Evolutionary conservation across 495 filamentous ascomycete species (phyloP).

Genomic region (Melanomma pulvis-pyrius): DNA sequence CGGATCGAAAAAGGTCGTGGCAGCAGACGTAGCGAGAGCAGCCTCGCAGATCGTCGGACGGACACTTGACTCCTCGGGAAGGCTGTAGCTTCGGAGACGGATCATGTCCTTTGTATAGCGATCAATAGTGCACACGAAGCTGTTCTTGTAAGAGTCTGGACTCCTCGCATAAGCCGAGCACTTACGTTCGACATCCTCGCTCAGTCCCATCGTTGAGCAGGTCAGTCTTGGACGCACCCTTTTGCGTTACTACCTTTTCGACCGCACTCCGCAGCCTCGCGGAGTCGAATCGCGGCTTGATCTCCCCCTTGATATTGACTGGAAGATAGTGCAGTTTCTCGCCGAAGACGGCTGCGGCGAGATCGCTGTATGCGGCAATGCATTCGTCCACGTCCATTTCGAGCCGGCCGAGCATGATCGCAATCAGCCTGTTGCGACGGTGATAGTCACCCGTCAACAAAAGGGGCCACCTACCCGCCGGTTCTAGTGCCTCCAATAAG

Average conservation of each 20-base stretch:
- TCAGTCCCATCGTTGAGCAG: conserved; percentile 26
- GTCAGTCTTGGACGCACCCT: conserved; percentile 11
- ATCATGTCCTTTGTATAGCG: conserved; percentile 43
- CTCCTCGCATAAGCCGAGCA: conserved; percentile 2
- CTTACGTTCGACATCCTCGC: conserved; percentile 39
- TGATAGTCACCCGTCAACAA: background rate
- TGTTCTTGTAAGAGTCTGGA: conserved; percentile 31
- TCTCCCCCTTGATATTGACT: conserved; percentile 35
- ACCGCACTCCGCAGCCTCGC: conserved; percentile 40
- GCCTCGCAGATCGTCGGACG: conserved; percentile 33
- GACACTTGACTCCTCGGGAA: conserved; percentile 11
- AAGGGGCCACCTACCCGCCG: background rate
- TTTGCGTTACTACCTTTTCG: conserved; percentile 35
- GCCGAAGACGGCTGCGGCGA: conserved; percentile 30
- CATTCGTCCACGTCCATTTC: conserved; percentile 20
- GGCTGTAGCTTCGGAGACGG: conserved; percentile 48
- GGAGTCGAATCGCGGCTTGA: conserved; percentile 40
- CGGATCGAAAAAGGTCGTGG: conserved; percentile 38
- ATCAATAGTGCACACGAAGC: conserved; percentile 50
- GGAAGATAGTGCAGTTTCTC: conserved; percentile 30
- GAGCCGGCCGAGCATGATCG: conserved; percentile 34
- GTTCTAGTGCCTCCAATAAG: conserved; percentile 34
- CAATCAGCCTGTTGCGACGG: conserved; percentile 19
- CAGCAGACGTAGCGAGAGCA: conserved; percentile 35
- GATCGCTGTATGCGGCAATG: conserved; percentile 22